Evolutionary conservation across 1,284 basidiomycete species (phyloP), one percentile per base, ranked within the genome.

Genomic region (Schizophyllum commune): DNA sequence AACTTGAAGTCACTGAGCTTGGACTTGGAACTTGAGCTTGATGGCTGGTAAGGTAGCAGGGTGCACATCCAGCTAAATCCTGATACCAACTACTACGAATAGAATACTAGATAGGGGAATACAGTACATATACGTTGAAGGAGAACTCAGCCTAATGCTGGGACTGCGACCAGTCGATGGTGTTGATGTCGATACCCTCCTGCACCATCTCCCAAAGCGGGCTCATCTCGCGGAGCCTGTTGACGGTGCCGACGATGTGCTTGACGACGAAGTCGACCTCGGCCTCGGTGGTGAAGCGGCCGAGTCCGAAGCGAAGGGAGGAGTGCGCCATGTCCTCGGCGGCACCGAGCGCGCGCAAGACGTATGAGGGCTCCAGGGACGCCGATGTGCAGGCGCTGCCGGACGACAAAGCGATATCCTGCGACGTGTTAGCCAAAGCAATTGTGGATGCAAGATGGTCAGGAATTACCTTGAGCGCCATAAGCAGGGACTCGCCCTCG

Each of bases 241-340:
- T 71, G 34, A 99, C 97, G 9, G 93, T 93, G 47, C 82, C 79
- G 39, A 96, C 86, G 60, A 99, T 96, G 72, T 95, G 92, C 67
- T 88, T 83, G 34, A 95, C 83, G 32, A 99, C 96, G 68, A 93
- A 95, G 74, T 99, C 97, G 62, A 99, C 83, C 77, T 99, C 97
- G 17, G 89, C 92, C 73, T 98, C 94, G 2, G 97, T 99, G 5
- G 97, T 99, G 77, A 99, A 99, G 32, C 97, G 87, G 47, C 97
- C 97, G 66, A 99, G 92, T 59, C 97, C 97, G 76, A 99, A 99
- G 53, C 97, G 89, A 59, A 99, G 82, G 17, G 94, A 97, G 11
- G 96, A 98, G 74, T 99, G 97, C 0, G 97, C 97, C 91, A 98
- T 98, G 71, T 98, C 97, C 74, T 99, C 97, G 32, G 95, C 92